Base-by-base conservation (phyloP, 441 rosid species). In the Populus hybrid region DNA sequence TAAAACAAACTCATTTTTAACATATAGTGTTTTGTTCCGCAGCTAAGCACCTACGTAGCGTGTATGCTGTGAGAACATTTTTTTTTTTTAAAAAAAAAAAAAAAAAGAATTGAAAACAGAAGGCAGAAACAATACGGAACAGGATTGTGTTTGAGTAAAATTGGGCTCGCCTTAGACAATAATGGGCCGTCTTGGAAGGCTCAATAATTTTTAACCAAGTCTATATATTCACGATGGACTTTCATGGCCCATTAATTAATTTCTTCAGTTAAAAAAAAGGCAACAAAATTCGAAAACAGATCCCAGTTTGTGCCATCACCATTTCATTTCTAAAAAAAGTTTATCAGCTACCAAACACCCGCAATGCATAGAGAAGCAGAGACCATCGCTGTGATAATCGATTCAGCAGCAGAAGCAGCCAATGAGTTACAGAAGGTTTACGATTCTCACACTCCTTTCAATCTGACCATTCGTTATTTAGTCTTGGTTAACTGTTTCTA, bases 361-460 rank as follows among this genome's bases (percentile, higher is more conserved):
- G 16, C 23, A 5, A 30, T 30, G 32, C 32, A 30, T 24, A n/a
- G 9, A 46, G 1, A 64, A 59, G 16, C 75, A 20, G 28, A 70
- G 28, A 28, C 30, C 50, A 36, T 9, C 8, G 46, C 26, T 14
- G 73, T 23, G 57, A 46, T 46, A 4, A 46, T 46, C 18, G 20
- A 46, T 46, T 46, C 57, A 76, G 26, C 24, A 14, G 36, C 18
- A 38, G 42, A 30, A 30, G 32, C 32, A 30, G 32, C 1, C 40
- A 38, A 76, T 80, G 82, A 72, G 74, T 80, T 81, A 81, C 67
- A 9, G 75, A 32, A 81, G 83, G 80, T 26, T 67, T 8, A 66
- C 28, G 16, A 66, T 12, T 50, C 59, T 4, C 59, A 50, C 0
- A 42, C 50, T 42, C 50, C 16, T 10, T 42, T 42, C 50, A 42